Evolutionary conservation across 75 land plant genomes (phyloP).

Genomic region (Pinus albicaulis): DNA sequence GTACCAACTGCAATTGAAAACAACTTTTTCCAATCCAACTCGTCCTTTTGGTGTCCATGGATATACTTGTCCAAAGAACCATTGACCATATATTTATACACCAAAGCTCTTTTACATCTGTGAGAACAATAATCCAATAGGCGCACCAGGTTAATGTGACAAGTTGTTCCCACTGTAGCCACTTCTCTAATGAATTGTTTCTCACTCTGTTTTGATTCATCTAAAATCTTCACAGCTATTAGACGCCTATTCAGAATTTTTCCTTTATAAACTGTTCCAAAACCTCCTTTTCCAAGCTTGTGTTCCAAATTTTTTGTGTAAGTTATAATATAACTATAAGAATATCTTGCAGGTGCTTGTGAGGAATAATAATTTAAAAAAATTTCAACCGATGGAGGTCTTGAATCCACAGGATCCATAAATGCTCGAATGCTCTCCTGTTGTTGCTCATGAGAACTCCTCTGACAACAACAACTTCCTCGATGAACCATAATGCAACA

Average conservation of each 20-base stretch:
- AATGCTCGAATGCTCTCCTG: neutral
- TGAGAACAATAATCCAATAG: constrained; percentile 33
- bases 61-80: constrained; percentile 3
- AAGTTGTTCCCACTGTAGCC: constrained; percentile 21
- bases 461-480: neutral
- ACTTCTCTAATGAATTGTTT: constrained; percentile 13
- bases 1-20: constrained; percentile 3
- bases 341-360: neutral
- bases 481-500: too few relatives aligned
- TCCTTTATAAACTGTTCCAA: constrained; percentile 11
- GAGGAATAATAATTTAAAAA: neutral
- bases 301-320: constrained; percentile 5
- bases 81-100: constrained; percentile 28
- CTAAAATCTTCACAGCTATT: constrained; percentile 5
- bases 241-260: neutral
- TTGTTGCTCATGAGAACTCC: neutral
- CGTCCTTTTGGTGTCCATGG: neutral
- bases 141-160: constrained; percentile 35
- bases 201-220: neutral
- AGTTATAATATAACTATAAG: neutral
- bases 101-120: neutral
- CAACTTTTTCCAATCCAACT: neutral
- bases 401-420: neutral
- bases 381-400: neutral
- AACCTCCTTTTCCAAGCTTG: constrained; percentile 14